Evolutionary conservation across 805 yeast genomes (phyloP).

Genomic region (Candida odintsovae): DNA sequence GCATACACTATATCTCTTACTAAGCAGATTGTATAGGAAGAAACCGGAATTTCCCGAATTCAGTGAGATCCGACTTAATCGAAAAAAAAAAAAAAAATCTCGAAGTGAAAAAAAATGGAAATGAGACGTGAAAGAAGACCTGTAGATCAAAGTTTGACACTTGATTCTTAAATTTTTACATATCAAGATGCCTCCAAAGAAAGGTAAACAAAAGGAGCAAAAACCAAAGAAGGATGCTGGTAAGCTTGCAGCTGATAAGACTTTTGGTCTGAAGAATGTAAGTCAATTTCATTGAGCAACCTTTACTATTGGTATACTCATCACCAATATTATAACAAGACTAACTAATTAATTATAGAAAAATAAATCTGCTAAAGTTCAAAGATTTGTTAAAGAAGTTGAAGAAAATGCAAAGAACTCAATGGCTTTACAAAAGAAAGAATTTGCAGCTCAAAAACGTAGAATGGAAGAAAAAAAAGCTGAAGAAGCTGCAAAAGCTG

Average conservation of each 20-base stretch:
- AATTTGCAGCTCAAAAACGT: slow-evolving; percentile 68
- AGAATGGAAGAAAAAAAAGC: slow-evolving; percentile 80
- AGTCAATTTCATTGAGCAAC: not conserved
- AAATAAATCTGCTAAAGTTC: slow-evolving; percentile 90
- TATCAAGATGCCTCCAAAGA: slow-evolving; percentile 73
- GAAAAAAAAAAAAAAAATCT: too few species aligned
- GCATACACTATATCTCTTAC: too few species aligned
- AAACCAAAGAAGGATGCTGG: slow-evolving; percentile 47
- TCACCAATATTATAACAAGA: not conserved
- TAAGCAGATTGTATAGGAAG: too few species aligned
- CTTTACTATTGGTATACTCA: not conserved
- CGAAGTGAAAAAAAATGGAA: too few species aligned
- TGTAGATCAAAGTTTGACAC: not conserved
- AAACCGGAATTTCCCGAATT: not conserved
- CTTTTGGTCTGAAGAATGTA: slow-evolving; percentile 86
- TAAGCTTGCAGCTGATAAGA: slow-evolving; percentile 77
- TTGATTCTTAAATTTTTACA: not conserved
- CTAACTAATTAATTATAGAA: slow-evolving; percentile 33
- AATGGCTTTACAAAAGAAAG: slow-evolving; percentile 51
- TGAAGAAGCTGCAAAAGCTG: slow-evolving; percentile 82
- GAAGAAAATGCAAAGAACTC: slow-evolving; percentile 49
- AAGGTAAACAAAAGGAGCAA: slow-evolving; percentile 41
- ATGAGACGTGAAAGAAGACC: too few species aligned
- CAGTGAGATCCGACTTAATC: not conserved
- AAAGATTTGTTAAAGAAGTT: slow-evolving; percentile 62